Evolutionary conservation across 2,329 filamentous ascomycete genomes (phyloP), one percentile per base, ranked within the genome.

Genomic region (Verticillium alfalfae): DNA sequence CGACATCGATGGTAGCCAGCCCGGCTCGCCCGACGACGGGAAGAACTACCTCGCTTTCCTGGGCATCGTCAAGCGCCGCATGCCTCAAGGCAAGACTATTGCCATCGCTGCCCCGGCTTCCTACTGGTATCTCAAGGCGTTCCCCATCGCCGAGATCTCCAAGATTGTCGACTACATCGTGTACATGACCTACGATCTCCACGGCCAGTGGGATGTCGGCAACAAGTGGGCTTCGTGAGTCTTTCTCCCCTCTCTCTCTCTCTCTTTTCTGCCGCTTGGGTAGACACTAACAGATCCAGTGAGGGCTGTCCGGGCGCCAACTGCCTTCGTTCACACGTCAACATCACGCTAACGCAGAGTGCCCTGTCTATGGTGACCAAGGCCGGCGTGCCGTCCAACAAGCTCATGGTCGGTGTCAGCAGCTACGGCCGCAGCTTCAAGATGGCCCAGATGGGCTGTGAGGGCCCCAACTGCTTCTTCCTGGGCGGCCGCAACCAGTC

Each of bases 291-390:
- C 26, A 31, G 26, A 31, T 31, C 1, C 1, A 60, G 60, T 7
- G 34, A 62, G 3, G 73, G 71, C 12, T 79, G 76, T 59, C 34
- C 58, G 1, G 59, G 45, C 0, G 70, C 72, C 3, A 71, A 68
- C 63, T 75, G 71, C 54, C 63, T 75, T 1, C 66, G 76, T 2
- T 69, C 65, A 2, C 71, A 76, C 55, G 67, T 77, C 26, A 78
- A 78, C 63, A 34, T 69, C 34, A 77, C 75, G 0, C 73, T 77
- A 59, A 77, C 72, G 36, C 18, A 39, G n/a, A 31, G 38, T 18
- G 36, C 56, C 12, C 56, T 58, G n/a, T 16, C n/a, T 5, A 49
- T 49, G 41, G n/a, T 56, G 13, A 56, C 54, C 22, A 56, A 56
- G 54, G 58, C 58, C 18, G 58, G 58, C 58, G 58, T 59, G 5